phyloP scores from a whole-genome alignment of 192 early-diverging fungal species.

The Linnemannia exigua region DNA sequence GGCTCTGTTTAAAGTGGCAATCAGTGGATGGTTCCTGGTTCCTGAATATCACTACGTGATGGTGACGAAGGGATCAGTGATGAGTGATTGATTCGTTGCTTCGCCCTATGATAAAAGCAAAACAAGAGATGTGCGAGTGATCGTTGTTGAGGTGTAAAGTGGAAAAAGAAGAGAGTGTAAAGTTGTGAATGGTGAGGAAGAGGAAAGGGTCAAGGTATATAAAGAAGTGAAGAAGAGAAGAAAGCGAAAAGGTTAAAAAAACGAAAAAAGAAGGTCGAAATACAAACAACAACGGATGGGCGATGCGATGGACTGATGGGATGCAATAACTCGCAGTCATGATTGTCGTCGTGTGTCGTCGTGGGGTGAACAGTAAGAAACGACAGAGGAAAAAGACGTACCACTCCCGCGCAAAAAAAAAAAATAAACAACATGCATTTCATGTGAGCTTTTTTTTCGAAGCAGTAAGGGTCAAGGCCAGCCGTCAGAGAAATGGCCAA shows the following conservation, averaged over 20 bases:
- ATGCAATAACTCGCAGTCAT: background rate
- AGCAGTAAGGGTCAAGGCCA: background rate
- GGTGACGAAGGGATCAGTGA: background rate
- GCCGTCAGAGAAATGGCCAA: background rate
- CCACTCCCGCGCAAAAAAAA: conserved; percentile 12
- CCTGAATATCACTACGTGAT: background rate
- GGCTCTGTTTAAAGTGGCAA: background rate
- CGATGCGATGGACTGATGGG: conserved; percentile 5
- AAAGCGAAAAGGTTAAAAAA: background rate
- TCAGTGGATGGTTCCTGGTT: background rate
- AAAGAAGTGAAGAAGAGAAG: background rate
- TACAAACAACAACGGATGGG: background rate
- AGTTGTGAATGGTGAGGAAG: background rate
- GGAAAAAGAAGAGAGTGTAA: background rate
- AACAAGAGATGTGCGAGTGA: too few species aligned
- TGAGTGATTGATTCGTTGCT: background rate
- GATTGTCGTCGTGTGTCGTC: too few species aligned
- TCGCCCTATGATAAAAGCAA: background rate
- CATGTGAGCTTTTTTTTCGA: background rate
- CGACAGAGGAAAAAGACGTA: background rate
- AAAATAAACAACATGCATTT: background rate
- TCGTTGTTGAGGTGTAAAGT: background rate
- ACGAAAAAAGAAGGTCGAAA: background rate
- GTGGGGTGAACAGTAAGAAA: background rate
- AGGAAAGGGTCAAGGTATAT: background rate